A percentile compares a stretch with the other conserved stretches of the same genome.
phyloP scores from a whole-genome alignment of 1,284 basidiomycete genomes.

The Ustilago hordei region DNA sequence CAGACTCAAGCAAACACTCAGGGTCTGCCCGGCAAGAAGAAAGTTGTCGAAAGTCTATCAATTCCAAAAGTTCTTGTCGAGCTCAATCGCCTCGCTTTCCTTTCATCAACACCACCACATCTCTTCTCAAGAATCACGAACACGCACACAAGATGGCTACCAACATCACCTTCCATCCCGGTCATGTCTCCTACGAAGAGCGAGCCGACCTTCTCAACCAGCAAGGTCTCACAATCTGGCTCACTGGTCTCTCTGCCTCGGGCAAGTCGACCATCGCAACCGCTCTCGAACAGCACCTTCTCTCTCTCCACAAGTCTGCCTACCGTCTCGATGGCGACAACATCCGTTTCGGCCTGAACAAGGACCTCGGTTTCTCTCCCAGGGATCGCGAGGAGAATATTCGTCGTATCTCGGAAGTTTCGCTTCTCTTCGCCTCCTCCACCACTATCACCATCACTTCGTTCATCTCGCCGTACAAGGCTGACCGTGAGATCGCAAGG shows the following conservation, averaged over 20 bases:
- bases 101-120: background rate
- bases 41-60: background rate
- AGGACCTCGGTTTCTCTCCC: conserved; percentile 96
- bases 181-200: conserved; percentile 70
- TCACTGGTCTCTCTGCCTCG: conserved; percentile 60
- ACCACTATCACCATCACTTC: conserved; percentile 89
- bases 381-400: conserved; percentile 97
- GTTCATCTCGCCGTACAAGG: conserved; percentile 95
- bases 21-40: conserved; percentile 2
- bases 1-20: conserved; percentile 8
- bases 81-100: background rate
- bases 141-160: conserved; percentile 76
- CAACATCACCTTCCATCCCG: conserved; percentile 86
- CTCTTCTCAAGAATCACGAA: background rate
- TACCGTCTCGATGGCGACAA: conserved; percentile 98
- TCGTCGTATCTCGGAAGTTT: conserved; percentile 94
- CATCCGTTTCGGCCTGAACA: conserved; percentile 95
- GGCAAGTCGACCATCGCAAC: conserved; percentile 93
- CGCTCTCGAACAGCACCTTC: conserved; percentile 93
- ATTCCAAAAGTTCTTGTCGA: background rate
- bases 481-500: conserved; percentile 86
- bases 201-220: conserved; percentile 57
- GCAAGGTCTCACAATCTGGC: conserved; percentile 57
- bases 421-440: conserved; percentile 91
- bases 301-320: conserved; percentile 85